Percentiles rank a stretch among this genome's conserved stretches.
phyloP scores from a whole-genome alignment of 371 early-diverging fungal genomes.

The Dinochytrium kinnereticum region DNA sequence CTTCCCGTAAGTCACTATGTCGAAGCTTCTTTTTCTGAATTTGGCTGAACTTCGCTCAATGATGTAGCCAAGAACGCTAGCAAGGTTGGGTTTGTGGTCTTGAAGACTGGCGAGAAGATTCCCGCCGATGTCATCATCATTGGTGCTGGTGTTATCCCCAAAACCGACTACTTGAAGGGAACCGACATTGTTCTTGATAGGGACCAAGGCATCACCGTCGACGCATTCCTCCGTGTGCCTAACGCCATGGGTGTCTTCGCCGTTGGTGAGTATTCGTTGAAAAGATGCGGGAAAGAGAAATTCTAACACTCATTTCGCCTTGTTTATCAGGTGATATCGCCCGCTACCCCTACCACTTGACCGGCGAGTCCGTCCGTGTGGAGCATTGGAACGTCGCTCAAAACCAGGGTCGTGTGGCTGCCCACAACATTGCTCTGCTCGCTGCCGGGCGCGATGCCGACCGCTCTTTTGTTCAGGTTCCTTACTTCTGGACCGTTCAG shows the following conservation, averaged over 20 bases:
- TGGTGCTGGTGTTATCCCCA: constrained; percentile 59
- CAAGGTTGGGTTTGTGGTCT: constrained; percentile 46
- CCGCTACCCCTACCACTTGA: constrained; percentile 55
- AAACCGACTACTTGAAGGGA: constrained; percentile 52
- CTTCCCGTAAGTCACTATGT: constrained; percentile 29
- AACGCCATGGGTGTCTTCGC: constrained; percentile 54
- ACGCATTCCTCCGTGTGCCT: constrained; percentile 47
- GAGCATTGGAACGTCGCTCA: constrained; percentile 66
- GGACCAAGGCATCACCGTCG: constrained; percentile 57
- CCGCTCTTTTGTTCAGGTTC: constrained; percentile 46
- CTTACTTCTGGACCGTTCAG: constrained; percentile 65
- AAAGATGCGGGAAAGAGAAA: too few relatives aligned
- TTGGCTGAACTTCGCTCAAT: background rate
- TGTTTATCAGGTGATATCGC: constrained; percentile 58
- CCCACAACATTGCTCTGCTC: constrained; percentile 36
- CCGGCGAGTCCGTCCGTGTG: constrained; percentile 55
- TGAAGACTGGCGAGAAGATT: constrained; percentile 48
- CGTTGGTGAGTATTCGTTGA: constrained; percentile 40
- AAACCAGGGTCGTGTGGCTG: constrained; percentile 59
- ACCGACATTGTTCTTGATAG: constrained; percentile 46
- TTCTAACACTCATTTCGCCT: constrained; percentile 1
- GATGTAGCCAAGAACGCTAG: constrained; percentile 17
- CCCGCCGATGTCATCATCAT: constrained; percentile 59
- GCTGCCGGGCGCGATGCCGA: constrained; percentile 18
- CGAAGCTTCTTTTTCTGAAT: background rate